Base-by-base conservation (phyloP, 148 eudicot genomes). In the Simmondsia chinensis region DNA sequence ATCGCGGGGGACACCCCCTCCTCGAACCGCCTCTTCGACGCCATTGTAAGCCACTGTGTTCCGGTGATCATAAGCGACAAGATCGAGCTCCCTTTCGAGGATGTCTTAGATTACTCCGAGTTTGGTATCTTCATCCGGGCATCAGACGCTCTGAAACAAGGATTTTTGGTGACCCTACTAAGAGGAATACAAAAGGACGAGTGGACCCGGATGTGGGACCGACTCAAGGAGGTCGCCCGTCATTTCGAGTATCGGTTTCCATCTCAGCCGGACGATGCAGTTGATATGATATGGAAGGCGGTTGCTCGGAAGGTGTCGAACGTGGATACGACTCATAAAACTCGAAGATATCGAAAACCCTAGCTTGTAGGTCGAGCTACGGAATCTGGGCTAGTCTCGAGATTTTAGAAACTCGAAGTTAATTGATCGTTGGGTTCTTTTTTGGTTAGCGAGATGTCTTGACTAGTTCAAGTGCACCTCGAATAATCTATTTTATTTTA, bases 1-100 rank as follows among this genome's bases (percentile, higher is more conserved):
- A 76, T 84, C 47, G 97, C 97, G 1, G 97, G 97, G 17, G 97
- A 89, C 66, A 89, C 97, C 20, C 97, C 97, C 29, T 84, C 95
- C 11, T 89, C 97, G 7, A 81, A 81, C 52, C 95, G 95, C 23
- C 82, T 88, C 14, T 88, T 88, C 35, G 96, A 88, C 48, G 86
- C 96, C 50, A 88, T 88, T 22, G 93, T 75, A 15, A 84, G 82
- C 68, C 95, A 84, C 42, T 89, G 97, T 58, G 82, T 89, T 40
- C 95, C 97, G 1, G 97, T 89, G 11, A 89, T 84, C 10, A 76
- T 89, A 20, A 89, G 97, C 31, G 97, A 89, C 35, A 65, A 79
- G 23, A 89, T 89, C 4, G 95, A 89, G 66, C 83, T 89, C 14
- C 97, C 97, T 0, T 89, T 53, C 28, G 97, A 89, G 70, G 87